Evolutionary conservation across 805 yeast genomes (phyloP).

Genomic region (Pichia phayaonensis): DNA sequence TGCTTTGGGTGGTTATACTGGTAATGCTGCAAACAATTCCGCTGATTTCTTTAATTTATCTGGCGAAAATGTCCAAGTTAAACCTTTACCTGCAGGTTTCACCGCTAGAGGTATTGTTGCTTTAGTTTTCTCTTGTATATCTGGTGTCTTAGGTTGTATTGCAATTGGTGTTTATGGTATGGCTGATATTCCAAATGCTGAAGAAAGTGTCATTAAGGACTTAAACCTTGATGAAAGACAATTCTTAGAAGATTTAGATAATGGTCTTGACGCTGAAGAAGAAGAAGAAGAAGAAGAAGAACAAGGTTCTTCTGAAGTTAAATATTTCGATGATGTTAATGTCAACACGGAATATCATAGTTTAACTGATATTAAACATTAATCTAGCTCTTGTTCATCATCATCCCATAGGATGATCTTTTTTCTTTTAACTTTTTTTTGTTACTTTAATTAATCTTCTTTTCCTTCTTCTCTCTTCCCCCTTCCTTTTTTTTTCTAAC

Average conservation of each 20-base stretch:
- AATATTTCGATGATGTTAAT: conserved; percentile 12
- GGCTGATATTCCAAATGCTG: conserved; percentile 69
- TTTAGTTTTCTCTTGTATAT: conserved; percentile 77
- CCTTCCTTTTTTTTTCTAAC: not conserved
- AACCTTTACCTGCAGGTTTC: conserved; percentile 75
- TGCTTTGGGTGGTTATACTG: conserved; percentile 40
- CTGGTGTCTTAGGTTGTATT: conserved; percentile 76
- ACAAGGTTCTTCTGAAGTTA: conserved; percentile 6
- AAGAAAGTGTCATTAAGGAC: conserved; percentile 51
- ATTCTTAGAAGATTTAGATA: conserved; percentile 16
- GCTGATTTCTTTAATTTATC: conserved; percentile 55
- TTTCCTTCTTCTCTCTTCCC: not conserved
- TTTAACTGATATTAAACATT: no score
- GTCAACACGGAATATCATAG: not conserved
- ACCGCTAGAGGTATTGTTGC: conserved; percentile 95
- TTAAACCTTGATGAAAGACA: conserved; percentile 41
- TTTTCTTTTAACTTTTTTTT: not conserved
- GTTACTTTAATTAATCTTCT: no score
- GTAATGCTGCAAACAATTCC: conserved; percentile 88
- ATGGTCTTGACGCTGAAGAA: not conserved
- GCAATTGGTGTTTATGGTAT: conserved; percentile 79
- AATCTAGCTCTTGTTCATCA: no score
- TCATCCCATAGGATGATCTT: no score
- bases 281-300: conserved; percentile 3
- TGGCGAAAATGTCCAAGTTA: conserved; percentile 67